Percentiles rank a stretch among this genome's conserved stretches.
Evolutionary conservation across 441 rosid species (phyloP).

Genomic region (Syzygium malaccense): DNA sequence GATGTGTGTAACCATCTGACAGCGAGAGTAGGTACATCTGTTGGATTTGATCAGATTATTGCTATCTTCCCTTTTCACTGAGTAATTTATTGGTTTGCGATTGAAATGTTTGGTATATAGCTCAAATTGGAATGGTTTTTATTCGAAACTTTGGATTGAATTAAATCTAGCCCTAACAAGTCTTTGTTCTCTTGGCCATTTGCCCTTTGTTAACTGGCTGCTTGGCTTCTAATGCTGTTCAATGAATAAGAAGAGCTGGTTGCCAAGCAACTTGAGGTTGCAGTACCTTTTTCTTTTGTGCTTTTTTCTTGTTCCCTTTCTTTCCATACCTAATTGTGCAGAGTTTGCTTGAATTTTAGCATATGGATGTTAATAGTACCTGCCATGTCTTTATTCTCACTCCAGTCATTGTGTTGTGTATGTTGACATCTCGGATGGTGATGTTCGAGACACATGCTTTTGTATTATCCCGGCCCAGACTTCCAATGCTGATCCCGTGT

Average conservation of each 20-base stretch:
- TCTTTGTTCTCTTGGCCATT: not conserved
- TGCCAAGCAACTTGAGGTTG: not conserved
- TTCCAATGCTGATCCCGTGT: constrained; percentile 97
- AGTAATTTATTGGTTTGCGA: not conserved
- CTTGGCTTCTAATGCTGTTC: not conserved
- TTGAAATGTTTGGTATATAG: not conserved
- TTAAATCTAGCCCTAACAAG: not conserved
- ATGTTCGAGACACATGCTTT: constrained; percentile 96
- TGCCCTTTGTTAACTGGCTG: not conserved
- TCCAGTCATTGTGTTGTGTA: constrained; percentile 90
- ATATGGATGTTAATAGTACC: constrained; percentile 28
- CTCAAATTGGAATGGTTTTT: not conserved
- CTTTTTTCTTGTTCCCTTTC: not conserved
- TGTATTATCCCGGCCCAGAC: constrained; percentile 73
- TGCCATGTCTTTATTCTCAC: constrained; percentile 98
- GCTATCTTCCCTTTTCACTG: not conserved
- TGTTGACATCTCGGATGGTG: constrained; percentile 69
- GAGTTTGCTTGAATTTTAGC: not conserved
- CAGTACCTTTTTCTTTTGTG: not conserved
- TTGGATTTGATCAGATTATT: not conserved
- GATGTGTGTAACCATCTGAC: not conserved
- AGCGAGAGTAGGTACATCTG: not conserved
- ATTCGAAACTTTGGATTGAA: not conserved
- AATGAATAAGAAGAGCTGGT: not conserved
- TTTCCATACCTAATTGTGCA: not conserved